Conservation (phyloP, 805 yeast genomes). For the Jamesozyma jinghongensis region DNA sequence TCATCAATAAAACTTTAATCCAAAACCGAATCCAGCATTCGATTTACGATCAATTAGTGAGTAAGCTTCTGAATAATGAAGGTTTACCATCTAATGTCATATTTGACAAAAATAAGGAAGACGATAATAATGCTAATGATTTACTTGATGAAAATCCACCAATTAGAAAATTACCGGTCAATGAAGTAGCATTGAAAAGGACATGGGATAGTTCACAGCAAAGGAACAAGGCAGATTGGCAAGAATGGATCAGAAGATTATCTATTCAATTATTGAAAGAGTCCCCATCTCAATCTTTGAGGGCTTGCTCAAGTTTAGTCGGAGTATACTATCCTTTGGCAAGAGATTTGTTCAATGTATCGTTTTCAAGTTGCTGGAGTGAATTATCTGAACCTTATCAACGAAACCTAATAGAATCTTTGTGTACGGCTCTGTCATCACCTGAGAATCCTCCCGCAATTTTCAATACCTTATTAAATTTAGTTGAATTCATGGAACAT, state of each 20-base stretch:
- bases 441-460: conserved; percentile 94
- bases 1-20: conserved; percentile 57
- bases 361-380: conserved; percentile 93
- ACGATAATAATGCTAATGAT: conserved; percentile 37
- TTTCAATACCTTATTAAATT: conserved; percentile 75
- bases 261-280: conserved; percentile 81
- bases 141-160: conserved; percentile 48
- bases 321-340: conserved; percentile 82
- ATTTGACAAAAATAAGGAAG: conserved; percentile 47
- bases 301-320: conserved; percentile 88
- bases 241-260: conserved; percentile 87
- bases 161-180: conserved; percentile 64
- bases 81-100: conserved; percentile 72
- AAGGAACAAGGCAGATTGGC: conserved; percentile 93
- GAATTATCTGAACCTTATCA: conserved; percentile 83
- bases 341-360: conserved; percentile 82
- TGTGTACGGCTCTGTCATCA: conserved; percentile 80
- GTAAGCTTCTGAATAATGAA: conserved; percentile 70
- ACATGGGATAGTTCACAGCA: conserved; percentile 91
- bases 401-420: conserved; percentile 76
- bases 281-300: conserved; percentile 86
- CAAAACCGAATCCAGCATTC: conserved; percentile 59
- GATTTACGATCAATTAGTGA: conserved; percentile 72
- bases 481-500: conserved; percentile 96
- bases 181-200: conserved; percentile 53